phyloP scores from a whole-genome alignment of 2,329 filamentous ascomycete species.

The Fusarium pseudoanthophilum region DNA sequence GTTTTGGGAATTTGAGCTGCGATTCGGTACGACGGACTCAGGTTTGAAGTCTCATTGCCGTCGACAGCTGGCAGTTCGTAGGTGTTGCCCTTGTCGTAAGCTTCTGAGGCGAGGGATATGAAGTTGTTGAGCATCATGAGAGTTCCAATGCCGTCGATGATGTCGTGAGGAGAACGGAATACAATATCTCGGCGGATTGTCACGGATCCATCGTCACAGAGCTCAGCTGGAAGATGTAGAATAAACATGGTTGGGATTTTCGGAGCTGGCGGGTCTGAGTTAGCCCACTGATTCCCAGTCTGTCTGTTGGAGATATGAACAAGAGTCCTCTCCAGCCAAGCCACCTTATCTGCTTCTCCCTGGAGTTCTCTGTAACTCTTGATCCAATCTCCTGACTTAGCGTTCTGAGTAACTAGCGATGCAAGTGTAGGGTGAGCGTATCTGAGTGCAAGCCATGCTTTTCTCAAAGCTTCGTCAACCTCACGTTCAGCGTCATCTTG shows the following conservation, averaged over 20 bases:
- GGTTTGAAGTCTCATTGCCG: constrained; percentile 23
- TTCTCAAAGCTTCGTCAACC: constrained; percentile 46
- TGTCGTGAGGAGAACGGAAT: constrained; percentile 52
- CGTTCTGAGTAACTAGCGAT: constrained; percentile 39
- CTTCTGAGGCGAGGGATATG: constrained; percentile 37
- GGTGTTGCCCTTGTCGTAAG: constrained; percentile 23
- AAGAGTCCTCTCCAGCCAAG: constrained; percentile 50
- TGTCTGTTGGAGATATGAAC: constrained; percentile 35
- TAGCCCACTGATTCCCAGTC: constrained; percentile 49
- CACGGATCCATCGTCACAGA: fast-evolving
- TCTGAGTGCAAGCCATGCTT: constrained; percentile 50
- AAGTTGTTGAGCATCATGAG: constrained; percentile 50
- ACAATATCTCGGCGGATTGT: constrained; percentile 46
- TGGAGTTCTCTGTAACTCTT: constrained; percentile 38
- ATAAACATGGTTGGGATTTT: constrained; percentile 49
- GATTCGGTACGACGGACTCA: constrained; percentile 26
- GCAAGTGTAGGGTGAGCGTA: constrained; percentile 50
- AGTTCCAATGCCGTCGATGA: constrained; percentile 55
- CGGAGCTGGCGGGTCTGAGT: constrained; percentile 50
- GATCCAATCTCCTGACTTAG: constrained; percentile 30
- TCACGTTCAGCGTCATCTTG: constrained; percentile 3
- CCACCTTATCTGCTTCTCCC: constrained; percentile 14
- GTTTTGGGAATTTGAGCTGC: neutral
- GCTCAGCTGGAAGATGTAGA: constrained; percentile 23
- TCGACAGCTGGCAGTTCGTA: constrained; percentile 32